Conservation (phyloP, 768 basidiomycete genomes). For the Exidia glandulosa region DNA sequence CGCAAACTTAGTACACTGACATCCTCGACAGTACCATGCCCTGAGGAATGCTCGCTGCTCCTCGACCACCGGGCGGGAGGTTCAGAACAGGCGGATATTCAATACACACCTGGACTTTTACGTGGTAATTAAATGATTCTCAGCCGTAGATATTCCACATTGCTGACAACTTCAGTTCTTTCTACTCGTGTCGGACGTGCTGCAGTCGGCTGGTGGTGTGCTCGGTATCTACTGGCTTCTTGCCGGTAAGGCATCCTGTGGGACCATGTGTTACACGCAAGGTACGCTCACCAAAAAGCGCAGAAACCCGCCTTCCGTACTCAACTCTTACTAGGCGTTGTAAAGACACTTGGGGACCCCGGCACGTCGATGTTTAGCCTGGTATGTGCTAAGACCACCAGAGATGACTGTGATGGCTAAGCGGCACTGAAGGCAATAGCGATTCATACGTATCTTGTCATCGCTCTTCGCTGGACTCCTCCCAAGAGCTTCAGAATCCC, state of each 20-base stretch:
- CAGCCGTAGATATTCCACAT: constrained; percentile 12
- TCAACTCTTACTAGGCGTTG: not conserved
- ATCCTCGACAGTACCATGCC: no score
- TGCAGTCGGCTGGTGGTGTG: constrained; percentile 28
- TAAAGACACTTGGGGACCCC: constrained; percentile 30
- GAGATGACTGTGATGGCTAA: not conserved
- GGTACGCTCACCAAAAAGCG: constrained; percentile 18
- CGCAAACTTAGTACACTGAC: no score
- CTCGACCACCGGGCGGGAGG: no score
- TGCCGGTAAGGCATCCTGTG: constrained; percentile 21
- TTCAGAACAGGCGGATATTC: constrained; percentile 9
- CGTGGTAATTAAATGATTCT: constrained; percentile 19
- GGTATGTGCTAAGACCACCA: constrained; percentile 14
- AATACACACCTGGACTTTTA: constrained; percentile 29
- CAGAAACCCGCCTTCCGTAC: not conserved
- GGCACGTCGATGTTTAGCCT: constrained; percentile 31
- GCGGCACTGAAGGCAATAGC: constrained; percentile 22
- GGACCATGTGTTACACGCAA: constrained; percentile 27
- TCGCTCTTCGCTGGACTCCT: constrained; percentile 20
- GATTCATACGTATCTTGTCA: constrained; percentile 29
- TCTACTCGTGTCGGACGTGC: constrained; percentile 20
- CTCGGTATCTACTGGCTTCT: constrained; percentile 28
- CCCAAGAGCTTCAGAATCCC: constrained; percentile 13
- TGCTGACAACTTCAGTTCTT: constrained; percentile 7
- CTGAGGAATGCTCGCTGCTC: no score